phyloP scores from a whole-genome alignment of 176 grass and related monocot genomes.

The Themeda triandra region DNA sequence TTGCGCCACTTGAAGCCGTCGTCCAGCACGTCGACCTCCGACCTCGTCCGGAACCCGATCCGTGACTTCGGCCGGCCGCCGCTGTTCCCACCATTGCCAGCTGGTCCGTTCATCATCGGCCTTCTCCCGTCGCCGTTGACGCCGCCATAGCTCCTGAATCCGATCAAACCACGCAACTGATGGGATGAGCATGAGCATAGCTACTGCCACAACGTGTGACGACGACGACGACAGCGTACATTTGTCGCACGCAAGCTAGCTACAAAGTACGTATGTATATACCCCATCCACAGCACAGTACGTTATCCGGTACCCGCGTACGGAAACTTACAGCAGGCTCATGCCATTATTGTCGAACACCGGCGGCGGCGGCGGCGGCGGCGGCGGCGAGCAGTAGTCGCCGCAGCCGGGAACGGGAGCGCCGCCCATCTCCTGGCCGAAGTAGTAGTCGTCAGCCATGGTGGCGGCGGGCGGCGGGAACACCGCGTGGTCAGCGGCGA shows the following conservation, averaged over 20 bases:
- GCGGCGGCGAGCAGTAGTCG: background rate
- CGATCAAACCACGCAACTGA: background rate
- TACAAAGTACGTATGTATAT: background rate
- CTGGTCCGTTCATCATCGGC: background rate
- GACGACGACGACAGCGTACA: background rate
- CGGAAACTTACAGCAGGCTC: background rate
- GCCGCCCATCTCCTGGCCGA: background rate
- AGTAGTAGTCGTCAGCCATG: background rate
- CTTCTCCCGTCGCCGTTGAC: background rate
- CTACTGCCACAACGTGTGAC: background rate
- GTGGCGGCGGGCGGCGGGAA: background rate
- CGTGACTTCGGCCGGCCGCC: background rate
- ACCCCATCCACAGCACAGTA: too few species aligned
- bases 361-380: background rate
- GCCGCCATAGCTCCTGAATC: background rate
- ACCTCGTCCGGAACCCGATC: constrained; percentile 87
- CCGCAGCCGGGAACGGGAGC: background rate
- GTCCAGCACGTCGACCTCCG: constrained; percentile 80
- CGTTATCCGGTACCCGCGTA: rapidly evolving
- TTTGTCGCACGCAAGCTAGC: background rate
- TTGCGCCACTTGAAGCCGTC: constrained; percentile 99
- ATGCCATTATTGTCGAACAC: background rate
- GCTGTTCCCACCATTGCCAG: background rate
- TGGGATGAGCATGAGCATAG: background rate
- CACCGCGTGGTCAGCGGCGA: background rate